Evolutionary conservation across 176 grass and related monocot species (phyloP).

Genomic region (Raddia distichophylla): DNA sequence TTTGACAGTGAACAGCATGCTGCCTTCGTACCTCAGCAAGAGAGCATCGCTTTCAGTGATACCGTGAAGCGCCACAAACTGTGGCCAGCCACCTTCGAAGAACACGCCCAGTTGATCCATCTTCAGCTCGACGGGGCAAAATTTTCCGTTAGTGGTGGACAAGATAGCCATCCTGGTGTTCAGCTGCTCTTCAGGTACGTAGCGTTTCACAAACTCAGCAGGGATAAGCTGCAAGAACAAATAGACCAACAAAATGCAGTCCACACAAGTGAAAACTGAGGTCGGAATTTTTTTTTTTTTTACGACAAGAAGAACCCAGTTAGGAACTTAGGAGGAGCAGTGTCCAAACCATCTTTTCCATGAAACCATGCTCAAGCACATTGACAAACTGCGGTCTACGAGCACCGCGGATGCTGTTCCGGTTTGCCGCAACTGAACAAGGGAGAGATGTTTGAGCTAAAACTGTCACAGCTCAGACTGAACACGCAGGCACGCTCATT

Average conservation of each 20-base stretch:
- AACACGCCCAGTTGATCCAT: slow-evolving; percentile 9
- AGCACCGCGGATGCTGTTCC: background rate
- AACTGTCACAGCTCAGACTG: background rate
- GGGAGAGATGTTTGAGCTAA: background rate
- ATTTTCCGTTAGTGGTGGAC: slow-evolving; percentile 28
- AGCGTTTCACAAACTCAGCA: slow-evolving; percentile 25
- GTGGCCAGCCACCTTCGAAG: slow-evolving; percentile 25
- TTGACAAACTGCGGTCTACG: slow-evolving; percentile 27
- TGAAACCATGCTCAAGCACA: background rate
- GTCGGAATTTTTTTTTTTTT: background rate
- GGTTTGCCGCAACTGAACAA: slow-evolving; percentile 6
- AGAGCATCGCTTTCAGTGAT: slow-evolving; percentile 23
- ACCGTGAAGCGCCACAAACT: slow-evolving; percentile 33
- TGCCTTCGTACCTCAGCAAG: slow-evolving; percentile 41
- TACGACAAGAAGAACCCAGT: background rate
- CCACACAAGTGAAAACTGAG: background rate
- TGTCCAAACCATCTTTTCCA: slow-evolving; percentile 28
- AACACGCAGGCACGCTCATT: background rate
- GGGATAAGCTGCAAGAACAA: slow-evolving; percentile 19
- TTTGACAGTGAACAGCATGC: slow-evolving; percentile 39
- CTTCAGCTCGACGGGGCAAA: slow-evolving; percentile 15
- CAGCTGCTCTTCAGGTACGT: background rate
- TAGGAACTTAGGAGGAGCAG: background rate
- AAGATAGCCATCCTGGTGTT: background rate
- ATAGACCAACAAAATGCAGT: background rate